Conservation (phyloP, 495 filamentous ascomycete genomes). For the Podospora fimiseda region DNA sequence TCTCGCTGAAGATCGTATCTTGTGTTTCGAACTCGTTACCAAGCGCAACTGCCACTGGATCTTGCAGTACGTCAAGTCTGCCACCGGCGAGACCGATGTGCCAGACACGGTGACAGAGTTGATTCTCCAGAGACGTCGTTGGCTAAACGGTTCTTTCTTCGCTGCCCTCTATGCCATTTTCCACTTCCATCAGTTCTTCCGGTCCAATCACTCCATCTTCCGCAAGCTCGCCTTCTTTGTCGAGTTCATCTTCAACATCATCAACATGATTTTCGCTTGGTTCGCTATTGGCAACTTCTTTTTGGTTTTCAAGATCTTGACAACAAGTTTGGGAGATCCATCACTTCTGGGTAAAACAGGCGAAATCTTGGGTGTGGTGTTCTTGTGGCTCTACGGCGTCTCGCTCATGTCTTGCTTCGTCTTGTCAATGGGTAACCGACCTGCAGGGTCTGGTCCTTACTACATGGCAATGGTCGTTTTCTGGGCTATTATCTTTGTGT, state of each 20-base stretch:
- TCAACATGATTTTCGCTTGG: conserved; percentile 98
- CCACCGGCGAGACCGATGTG: conserved; percentile 96
- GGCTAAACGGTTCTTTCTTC: conserved; percentile 98
- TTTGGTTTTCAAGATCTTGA: conserved; percentile 96
- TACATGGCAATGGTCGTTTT: conserved; percentile 98
- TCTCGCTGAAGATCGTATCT: conserved; percentile 95
- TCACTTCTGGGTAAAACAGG: conserved; percentile 68
- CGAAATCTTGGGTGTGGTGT: conserved; percentile 75
- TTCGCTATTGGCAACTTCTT: conserved; percentile 99
- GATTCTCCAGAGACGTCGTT: conserved; percentile 91
- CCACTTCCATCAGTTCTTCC: conserved; percentile 91
- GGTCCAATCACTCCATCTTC: conserved; percentile 80
- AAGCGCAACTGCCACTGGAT: conserved; percentile 98
- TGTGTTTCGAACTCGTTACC: conserved; percentile 97
- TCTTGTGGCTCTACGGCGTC: conserved; percentile 93
- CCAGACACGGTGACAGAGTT: conserved; percentile 90
- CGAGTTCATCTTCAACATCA: conserved; percentile 88
- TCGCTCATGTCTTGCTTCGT: conserved; percentile 94
- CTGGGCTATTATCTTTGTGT: conserved; percentile 93
- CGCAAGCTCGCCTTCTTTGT: conserved; percentile 85
- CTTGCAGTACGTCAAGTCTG: conserved; percentile 94
- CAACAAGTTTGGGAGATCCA: conserved; percentile 64
- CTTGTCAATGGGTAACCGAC: conserved; percentile 87
- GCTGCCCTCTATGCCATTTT: conserved; percentile 92
- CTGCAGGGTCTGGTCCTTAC: conserved; percentile 84